Percentiles rank a stretch among this genome's conserved stretches.
These are phyloP conservation scores for Hanseniaspora mollemarum DNA, from an alignment of 805 yeast genomes.

Conservation along the genomic window DNA sequence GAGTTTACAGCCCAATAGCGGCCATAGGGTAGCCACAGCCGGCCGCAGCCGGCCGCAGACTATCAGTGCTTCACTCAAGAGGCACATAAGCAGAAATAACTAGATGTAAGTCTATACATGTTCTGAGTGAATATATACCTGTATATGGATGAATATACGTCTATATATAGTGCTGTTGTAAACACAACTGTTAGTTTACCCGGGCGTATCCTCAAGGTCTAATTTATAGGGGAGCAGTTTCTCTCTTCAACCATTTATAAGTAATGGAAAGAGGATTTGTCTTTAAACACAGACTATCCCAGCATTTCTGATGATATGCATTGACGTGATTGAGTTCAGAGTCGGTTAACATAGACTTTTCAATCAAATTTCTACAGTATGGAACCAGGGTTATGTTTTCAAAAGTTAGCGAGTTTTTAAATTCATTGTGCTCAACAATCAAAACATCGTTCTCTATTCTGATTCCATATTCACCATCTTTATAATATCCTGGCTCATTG, in stretches of 20 bases:
- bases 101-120: no score
- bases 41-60: no score
- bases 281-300: constrained; percentile 40
- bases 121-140: no score
- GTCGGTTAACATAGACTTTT: constrained; percentile 40
- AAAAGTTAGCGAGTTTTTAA: constrained; percentile 49
- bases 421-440: constrained; percentile 35
- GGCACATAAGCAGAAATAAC: no score
- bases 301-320: constrained; percentile 47
- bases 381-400: constrained; percentile 83
- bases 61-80: no score
- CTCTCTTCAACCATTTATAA: constrained; percentile 58
- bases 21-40: no score
- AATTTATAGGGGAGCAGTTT: constrained; percentile 28
- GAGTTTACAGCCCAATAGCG: no score
- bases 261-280: constrained; percentile 52
- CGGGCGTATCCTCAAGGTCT: neutral
- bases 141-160: no score
- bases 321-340: constrained; percentile 65
- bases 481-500: constrained; percentile 91
- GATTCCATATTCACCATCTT: constrained; percentile 81
- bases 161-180: no score
- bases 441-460: constrained; percentile 78
- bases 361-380: constrained; percentile 65
- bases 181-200: no score